phyloP scores from a whole-genome alignment of 1,139 yeast genomes.

The Lodderomyces margitis region DNA sequence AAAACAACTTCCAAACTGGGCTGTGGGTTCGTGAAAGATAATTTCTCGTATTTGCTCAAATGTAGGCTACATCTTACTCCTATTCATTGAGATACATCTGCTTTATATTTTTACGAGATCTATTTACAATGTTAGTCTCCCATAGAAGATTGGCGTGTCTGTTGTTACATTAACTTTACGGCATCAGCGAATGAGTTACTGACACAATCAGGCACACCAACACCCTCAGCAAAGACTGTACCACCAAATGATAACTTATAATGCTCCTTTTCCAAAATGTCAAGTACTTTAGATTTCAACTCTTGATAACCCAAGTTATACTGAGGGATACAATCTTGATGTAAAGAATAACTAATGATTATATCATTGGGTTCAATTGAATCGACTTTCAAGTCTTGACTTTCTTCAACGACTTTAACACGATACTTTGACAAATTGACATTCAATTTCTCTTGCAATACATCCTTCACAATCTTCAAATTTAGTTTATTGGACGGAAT shows the following conservation, averaged over 20 bases:
- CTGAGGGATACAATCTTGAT: conserved; percentile 74
- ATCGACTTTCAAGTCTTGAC: conserved; percentile 19
- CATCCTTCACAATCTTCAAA: conserved; percentile 42
- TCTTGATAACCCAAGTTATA: conserved; percentile 70
- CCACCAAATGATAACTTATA: conserved; percentile 65
- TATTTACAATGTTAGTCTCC: no score
- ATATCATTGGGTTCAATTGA: conserved; percentile 32
- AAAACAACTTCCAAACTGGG: no score
- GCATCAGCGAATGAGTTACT: conserved; percentile 63
- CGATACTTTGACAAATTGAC: conserved; percentile 38
- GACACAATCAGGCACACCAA: conserved; percentile 90
- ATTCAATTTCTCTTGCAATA: conserved; percentile 50
- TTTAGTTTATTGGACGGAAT: conserved; percentile 48
- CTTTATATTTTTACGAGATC: no score
- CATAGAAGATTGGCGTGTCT: no score
- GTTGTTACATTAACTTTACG: conserved; percentile 14
- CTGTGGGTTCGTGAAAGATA: no score
- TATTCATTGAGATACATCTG: no score
- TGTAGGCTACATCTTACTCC: no score
- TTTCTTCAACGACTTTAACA: conserved; percentile 27
- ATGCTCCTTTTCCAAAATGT: conserved; percentile 28
- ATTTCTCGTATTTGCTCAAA: background rate
- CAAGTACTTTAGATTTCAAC: conserved; percentile 35
- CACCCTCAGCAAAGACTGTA: conserved; percentile 76
- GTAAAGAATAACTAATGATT: conserved; percentile 32